phyloP scores from a whole-genome alignment of 176 grass and related monocot genomes.

The Zizania latifolia region DNA sequence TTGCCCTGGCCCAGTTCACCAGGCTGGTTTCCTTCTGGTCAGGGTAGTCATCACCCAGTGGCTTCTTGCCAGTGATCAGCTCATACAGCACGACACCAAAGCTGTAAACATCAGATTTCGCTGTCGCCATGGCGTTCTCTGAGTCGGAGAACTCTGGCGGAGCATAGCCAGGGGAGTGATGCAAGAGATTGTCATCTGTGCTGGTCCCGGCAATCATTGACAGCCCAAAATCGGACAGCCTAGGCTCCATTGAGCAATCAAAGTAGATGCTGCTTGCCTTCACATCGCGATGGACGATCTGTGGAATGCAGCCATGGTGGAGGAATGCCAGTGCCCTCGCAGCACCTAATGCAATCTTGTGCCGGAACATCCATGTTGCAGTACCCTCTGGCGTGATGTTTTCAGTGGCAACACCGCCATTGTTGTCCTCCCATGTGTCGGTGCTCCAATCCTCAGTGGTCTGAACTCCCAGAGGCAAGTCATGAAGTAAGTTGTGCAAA shows the following conservation, averaged over 20 bases:
- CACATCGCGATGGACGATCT: slow-evolving; percentile 83
- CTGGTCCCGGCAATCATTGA: slow-evolving; percentile 53
- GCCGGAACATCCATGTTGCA: slow-evolving; percentile 73
- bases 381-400: slow-evolving; percentile 71
- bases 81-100: slow-evolving; percentile 91
- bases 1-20: slow-evolving; percentile 64
- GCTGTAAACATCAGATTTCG: slow-evolving; percentile 69
- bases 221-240: slow-evolving; percentile 76
- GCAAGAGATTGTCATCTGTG: slow-evolving; percentile 28
- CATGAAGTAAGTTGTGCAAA: slow-evolving; percentile 84
- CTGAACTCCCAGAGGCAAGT: slow-evolving; percentile 79
- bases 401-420: slow-evolving; percentile 22
- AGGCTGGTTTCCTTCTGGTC: slow-evolving; percentile 61
- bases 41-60: slow-evolving; percentile 57
- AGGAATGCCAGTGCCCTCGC: slow-evolving; percentile 93
- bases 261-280: slow-evolving; percentile 95
- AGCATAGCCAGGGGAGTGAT: slow-evolving; percentile 48
- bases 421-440: slow-evolving; percentile 90
- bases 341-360: slow-evolving; percentile 76
- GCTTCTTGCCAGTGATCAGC: slow-evolving; percentile 85
- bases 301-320: slow-evolving; percentile 90
- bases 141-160: slow-evolving; percentile 69
- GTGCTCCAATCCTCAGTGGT: slow-evolving; percentile 92
- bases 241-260: slow-evolving; percentile 75
- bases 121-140: slow-evolving; percentile 49